Conservation (phyloP, 352 stramenopile genomes). For the Phytophthora litchii region DNA sequence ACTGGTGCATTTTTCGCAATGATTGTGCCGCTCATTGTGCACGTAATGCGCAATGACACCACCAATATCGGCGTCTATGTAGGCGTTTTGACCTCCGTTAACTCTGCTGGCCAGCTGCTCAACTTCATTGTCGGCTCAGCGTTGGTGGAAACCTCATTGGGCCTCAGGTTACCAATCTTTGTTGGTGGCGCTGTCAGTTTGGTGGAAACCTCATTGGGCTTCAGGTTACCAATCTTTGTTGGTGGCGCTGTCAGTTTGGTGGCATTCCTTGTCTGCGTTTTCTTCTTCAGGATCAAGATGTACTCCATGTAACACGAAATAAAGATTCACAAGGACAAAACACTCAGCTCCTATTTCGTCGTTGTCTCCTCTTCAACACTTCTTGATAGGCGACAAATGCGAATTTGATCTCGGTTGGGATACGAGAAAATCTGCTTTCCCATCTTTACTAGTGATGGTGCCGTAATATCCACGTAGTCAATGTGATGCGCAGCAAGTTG, state of each 20-base stretch:
- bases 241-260: slow-evolving; percentile 42
- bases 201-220: slow-evolving; percentile 43
- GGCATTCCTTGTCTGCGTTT: slow-evolving; percentile 33
- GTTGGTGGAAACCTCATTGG: slow-evolving; percentile 45
- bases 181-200: slow-evolving; percentile 44
- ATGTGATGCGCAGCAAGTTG: slow-evolving; percentile 59
- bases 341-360: slow-evolving; percentile 9
- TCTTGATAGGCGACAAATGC: slow-evolving; percentile 63
- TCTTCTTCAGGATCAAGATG: slow-evolving; percentile 52
- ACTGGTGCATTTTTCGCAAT: slow-evolving; percentile 48
- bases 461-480: slow-evolving; percentile 70
- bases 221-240: slow-evolving; percentile 44
- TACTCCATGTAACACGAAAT: slow-evolving; percentile 37
- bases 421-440: slow-evolving; percentile 55
- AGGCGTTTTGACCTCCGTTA: slow-evolving; percentile 56
- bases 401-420: slow-evolving; percentile 71
- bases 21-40: slow-evolving; percentile 50
- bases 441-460: slow-evolving; percentile 46
- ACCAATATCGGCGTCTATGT: slow-evolving; percentile 52
- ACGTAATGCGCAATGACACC: slow-evolving; percentile 43
- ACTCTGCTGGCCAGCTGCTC: slow-evolving; percentile 52
- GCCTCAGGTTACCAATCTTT: slow-evolving; percentile 46
- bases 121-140: slow-evolving; percentile 51
- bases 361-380: neutral
- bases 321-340: slow-evolving; percentile 2